Conservation (phyloP, 2,329 filamentous ascomycete species). For the Talaromyces islandicus region DNA sequence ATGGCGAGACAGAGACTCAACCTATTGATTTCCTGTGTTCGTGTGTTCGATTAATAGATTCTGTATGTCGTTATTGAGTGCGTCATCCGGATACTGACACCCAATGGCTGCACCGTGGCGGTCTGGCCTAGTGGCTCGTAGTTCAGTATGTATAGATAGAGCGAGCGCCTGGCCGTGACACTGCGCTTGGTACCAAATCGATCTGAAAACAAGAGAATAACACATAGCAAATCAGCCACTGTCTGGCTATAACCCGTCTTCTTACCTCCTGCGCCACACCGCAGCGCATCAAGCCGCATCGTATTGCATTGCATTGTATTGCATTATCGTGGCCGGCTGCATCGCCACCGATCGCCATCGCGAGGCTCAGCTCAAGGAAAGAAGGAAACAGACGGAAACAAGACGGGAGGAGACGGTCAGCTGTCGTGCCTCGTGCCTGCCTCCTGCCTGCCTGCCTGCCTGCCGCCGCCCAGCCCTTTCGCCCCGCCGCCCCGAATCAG, state of each 20-base stretch:
- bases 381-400: background rate
- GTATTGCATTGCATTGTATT: background rate
- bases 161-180: background rate
- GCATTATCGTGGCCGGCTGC: background rate
- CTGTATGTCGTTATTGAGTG: background rate
- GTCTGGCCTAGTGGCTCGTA: background rate
- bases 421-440: background rate
- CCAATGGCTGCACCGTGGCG: background rate
- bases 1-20: background rate
- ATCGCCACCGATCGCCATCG: background rate
- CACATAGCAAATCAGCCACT: background rate
- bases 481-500: background rate
- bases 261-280: background rate
- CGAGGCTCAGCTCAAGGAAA: background rate
- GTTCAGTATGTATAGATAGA: background rate
- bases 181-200: background rate
- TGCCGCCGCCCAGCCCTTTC: conserved; percentile 1
- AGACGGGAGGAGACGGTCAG: conserved; percentile 3
- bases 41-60: background rate
- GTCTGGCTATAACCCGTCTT: background rate
- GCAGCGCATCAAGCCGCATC: background rate
- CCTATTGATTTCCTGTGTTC: background rate
- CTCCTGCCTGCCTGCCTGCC: background rate
- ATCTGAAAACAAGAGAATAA: background rate
- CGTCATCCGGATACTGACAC: background rate